Evolutionary conservation across 2,329 filamentous ascomycete species (phyloP).

Genomic region (Diplodia intermedia): DNA sequence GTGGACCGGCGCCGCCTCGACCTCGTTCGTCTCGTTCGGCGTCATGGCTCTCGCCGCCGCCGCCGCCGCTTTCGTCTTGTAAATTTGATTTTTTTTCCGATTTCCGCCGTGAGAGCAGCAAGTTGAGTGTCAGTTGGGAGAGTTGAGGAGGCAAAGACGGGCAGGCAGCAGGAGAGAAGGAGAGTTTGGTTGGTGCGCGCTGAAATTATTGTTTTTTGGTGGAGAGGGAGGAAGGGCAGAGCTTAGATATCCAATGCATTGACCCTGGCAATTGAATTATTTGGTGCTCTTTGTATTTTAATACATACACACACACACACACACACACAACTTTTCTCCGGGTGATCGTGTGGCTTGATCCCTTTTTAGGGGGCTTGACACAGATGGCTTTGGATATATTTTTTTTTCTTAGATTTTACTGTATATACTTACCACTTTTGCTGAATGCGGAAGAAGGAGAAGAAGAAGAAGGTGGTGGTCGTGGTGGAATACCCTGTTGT

Average conservation of each 20-base stretch:
- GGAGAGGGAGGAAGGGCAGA: neutral
- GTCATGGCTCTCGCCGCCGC: conserved; percentile 26
- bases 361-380: neutral
- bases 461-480: neutral
- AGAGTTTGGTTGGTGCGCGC: neutral
- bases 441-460: neutral
- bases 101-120: neutral
- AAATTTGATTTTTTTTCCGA: conserved; percentile 1
- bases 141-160: neutral
- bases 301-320: neutral
- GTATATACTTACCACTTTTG: neutral
- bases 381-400: neutral
- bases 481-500: too few species aligned
- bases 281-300: neutral
- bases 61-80: conserved; percentile 23
- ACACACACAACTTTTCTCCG: neutral
- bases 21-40: conserved; percentile 27
- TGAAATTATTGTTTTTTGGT: neutral
- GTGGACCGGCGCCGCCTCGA: conserved; percentile 23
- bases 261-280: neutral
- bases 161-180: neutral
- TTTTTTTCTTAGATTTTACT: neutral
- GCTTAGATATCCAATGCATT: conserved; percentile 3
- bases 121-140: neutral
- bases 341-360: neutral